phyloP scores from a whole-genome alignment of 1,139 yeast genomes.

The Arxiozyma heterogenica region DNA sequence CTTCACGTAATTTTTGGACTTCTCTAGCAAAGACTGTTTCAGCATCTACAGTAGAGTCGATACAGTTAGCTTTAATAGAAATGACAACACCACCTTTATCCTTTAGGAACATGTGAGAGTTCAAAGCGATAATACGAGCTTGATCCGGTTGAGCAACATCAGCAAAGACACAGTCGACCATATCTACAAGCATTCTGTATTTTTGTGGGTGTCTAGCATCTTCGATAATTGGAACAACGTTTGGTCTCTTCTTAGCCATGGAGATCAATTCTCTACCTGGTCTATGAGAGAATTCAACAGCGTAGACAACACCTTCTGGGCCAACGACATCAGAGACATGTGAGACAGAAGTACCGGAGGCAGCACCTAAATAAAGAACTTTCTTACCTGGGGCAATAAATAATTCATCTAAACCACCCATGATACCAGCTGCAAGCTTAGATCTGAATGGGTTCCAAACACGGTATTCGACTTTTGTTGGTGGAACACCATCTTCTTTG shows the following conservation, averaged over 20 bases:
- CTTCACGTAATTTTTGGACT: conserved; percentile 97
- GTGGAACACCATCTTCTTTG: conserved; percentile 75
- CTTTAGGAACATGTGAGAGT: conserved; percentile 95
- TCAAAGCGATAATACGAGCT: conserved; percentile 98
- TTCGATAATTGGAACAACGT: conserved; percentile 95
- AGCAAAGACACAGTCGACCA: conserved; percentile 98
- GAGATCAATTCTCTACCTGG: conserved; percentile 98
- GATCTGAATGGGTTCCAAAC: conserved; percentile 99
- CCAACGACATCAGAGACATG: conserved; percentile 98
- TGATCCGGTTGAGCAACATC: conserved; percentile 99
- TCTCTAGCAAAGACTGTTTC: conserved; percentile 99
- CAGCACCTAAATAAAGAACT: conserved; percentile 97
- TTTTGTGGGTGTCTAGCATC: conserved; percentile 99
- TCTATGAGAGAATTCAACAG: conserved; percentile 98
- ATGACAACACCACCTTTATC: conserved; percentile 98
- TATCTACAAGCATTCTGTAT: conserved; percentile 96
- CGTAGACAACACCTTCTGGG: conserved; percentile 97
- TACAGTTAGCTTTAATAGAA: conserved; percentile 99
- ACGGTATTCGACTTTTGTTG: conserved; percentile 96
- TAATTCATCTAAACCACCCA: conserved; percentile 98
- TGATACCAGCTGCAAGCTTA: conserved; percentile 98
- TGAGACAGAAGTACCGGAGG: conserved; percentile 97
- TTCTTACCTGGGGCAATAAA: conserved; percentile 97
- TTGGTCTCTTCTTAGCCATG: conserved; percentile 99
- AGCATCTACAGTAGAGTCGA: conserved; percentile 98